A percentile compares a stretch with the other conserved stretches of the same genome.
phyloP scores from a whole-genome alignment of 371 early-diverging fungal species.

The Mucor piriformis region DNA sequence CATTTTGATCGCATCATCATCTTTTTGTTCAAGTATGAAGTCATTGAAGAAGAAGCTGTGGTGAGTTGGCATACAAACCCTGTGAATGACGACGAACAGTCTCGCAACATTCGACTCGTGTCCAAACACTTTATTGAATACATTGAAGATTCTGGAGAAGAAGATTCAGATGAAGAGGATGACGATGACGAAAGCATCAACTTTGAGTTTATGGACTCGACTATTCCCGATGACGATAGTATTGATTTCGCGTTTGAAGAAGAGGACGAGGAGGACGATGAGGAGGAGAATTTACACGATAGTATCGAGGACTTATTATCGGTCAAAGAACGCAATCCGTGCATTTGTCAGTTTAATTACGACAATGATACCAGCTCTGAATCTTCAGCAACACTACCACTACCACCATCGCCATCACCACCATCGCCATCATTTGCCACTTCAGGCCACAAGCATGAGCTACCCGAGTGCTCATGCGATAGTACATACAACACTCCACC shows the following conservation, averaged over 20 bases:
- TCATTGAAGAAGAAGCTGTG: slow-evolving; percentile 46
- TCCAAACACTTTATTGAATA: slow-evolving; percentile 24
- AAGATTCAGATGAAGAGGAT: slow-evolving; percentile 10
- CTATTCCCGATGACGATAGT: slow-evolving; percentile 12
- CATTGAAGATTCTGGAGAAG: slow-evolving; percentile 21
- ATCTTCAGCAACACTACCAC: not conserved
- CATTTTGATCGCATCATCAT: slow-evolving; percentile 44
- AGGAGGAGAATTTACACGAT: slow-evolving; percentile 15
- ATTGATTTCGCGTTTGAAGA: slow-evolving; percentile 24
- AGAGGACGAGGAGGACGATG: slow-evolving; percentile 4
- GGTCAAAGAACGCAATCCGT: slow-evolving; percentile 11
- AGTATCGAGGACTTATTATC: slow-evolving; percentile 11
- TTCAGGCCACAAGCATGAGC: slow-evolving; percentile 8
- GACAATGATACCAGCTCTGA: slow-evolving; percentile 10
- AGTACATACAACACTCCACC: slow-evolving; percentile 21
- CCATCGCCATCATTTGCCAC: not conserved
- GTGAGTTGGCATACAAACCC: slow-evolving; percentile 40
- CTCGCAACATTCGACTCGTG: slow-evolving; percentile 6
- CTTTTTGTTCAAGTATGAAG: slow-evolving; percentile 46
- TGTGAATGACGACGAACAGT: slow-evolving; percentile 4
- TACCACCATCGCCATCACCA: not conserved
- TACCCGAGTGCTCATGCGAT: slow-evolving; percentile 14
- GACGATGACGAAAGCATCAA: slow-evolving; percentile 25
- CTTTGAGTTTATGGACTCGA: slow-evolving; percentile 10
- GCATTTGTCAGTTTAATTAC: slow-evolving; percentile 18